phyloP scores from a whole-genome alignment of 257 asterid genomes.

The Pogostemon cablin region DNA sequence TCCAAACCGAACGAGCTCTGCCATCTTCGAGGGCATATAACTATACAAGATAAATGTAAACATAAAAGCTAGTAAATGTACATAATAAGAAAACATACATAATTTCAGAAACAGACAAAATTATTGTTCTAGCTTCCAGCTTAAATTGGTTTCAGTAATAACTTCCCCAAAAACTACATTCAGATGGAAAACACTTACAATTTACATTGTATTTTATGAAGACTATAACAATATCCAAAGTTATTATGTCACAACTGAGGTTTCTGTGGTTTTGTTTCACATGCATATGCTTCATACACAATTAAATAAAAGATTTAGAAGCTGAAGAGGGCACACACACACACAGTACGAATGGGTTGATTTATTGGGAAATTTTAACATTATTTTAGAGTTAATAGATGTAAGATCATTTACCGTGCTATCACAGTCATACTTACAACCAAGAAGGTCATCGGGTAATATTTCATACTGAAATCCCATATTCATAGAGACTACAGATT shows the following conservation, averaged over 20 bases:
- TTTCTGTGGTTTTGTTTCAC: constrained; percentile 10
- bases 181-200: constrained; percentile 19
- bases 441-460: not conserved
- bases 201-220: constrained; percentile 17
- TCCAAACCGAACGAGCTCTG: constrained; percentile 68
- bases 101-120: constrained; percentile 5
- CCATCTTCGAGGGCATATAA: constrained; percentile 78
- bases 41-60: constrained; percentile 49
- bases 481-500: not conserved
- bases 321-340: constrained; percentile 25
- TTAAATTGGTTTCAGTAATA: constrained; percentile 20
- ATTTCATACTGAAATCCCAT: constrained; percentile 20
- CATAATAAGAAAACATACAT: constrained; percentile 19
- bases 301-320: constrained; percentile 19
- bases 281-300: constrained; percentile 14
- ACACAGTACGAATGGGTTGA: constrained; percentile 16
- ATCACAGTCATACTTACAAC: constrained; percentile 13
- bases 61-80: constrained; percentile 7
- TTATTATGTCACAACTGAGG: constrained; percentile 26
- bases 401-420: not conserved
- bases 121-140: constrained; percentile 24
- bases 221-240: constrained; percentile 25
- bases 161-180: constrained; percentile 19
- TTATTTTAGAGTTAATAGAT: not conserved
- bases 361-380: constrained; percentile 7